Base-by-base conservation (phyloP, 306 rosid species). In the Rosa persica region DNA sequence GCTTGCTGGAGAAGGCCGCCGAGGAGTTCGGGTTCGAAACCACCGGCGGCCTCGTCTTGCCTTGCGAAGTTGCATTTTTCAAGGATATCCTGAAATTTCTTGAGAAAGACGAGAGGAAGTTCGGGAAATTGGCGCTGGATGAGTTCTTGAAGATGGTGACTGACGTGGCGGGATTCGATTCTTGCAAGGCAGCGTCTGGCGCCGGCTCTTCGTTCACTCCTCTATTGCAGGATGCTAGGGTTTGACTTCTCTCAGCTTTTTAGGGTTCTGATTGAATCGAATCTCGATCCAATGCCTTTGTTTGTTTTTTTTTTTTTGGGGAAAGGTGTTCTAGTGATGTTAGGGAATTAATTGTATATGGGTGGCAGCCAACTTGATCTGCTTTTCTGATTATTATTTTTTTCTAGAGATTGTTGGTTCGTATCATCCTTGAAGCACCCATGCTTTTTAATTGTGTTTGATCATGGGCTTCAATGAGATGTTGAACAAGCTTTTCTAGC, bases 11-110 rank as follows among this genome's bases (percentile, higher is more conserved):
- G 19, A 79, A 64, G 12, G 78, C 85, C 23, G 88, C 87, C 19
- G 90, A 87, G 16, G 89, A 87, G 85, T 87, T 85, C 25, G 93
- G 93, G 0, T 69, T 71, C 55, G 76, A 44, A 30, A 54, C 67
- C 69, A 78, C 57, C 15, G 81, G 76, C 8, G 81, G 76, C 5
- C 76, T 78, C n/a, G 70, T 68, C 20, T 13, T 78, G 67, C 81
- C 81, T 8, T 78, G 81, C 15, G 70, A 78, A 3, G 81, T 70
- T 5, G 55, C n/a, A 6, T 78, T 57, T 34, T 78, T 78, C 47
- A n/a, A 27, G 22, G 69, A 69, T 19, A 27, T 78, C 7, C 10
- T 78, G 48, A 19, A 8, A 38, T 25, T 69, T 57, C 60, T 78
- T 0, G 60, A 57, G 38, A 55, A 22, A 13, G 75, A 69, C 8